These are phyloP conservation scores for Marasmius tenuissimus DNA, from an alignment of 1,284 basidiomycete species.

Conservation along the genomic window DNA sequence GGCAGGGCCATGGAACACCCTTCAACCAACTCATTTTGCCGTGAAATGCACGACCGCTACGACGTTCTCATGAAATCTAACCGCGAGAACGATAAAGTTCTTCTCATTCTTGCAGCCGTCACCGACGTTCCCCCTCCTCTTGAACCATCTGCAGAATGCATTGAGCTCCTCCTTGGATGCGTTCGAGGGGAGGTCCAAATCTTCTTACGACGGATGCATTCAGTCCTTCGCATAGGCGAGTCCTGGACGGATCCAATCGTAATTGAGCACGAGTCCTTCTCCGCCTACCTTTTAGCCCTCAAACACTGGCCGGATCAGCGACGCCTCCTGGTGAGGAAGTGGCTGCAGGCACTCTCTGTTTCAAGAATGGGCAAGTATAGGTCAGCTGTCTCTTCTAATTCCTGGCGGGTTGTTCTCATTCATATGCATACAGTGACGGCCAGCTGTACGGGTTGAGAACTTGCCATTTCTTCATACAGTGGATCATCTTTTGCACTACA, in stretches of 20 bases:
- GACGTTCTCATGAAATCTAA: no score
- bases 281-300: background rate
- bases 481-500: no score
- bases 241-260: background rate
- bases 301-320: no score
- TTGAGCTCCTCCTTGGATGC: background rate
- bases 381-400: no score
- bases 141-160: background rate
- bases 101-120: background rate
- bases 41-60: constrained; percentile 6
- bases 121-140: background rate
- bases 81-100: background rate
- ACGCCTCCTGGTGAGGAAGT: no score
- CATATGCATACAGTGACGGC: no score
- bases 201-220: constrained; percentile 5
- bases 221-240: background rate
- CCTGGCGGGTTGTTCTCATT: no score
- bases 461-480: no score
- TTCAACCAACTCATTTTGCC: background rate
- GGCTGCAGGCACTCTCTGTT: no score
- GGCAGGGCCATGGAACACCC: background rate
- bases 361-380: no score
- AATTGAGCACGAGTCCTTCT: constrained; percentile 3
- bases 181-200: background rate
- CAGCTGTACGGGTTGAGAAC: no score